Evolutionary conservation across 305 asterid genomes (phyloP), one percentile per base, ranked within the genome.

Genomic region (Ilex paraguariensis): DNA sequence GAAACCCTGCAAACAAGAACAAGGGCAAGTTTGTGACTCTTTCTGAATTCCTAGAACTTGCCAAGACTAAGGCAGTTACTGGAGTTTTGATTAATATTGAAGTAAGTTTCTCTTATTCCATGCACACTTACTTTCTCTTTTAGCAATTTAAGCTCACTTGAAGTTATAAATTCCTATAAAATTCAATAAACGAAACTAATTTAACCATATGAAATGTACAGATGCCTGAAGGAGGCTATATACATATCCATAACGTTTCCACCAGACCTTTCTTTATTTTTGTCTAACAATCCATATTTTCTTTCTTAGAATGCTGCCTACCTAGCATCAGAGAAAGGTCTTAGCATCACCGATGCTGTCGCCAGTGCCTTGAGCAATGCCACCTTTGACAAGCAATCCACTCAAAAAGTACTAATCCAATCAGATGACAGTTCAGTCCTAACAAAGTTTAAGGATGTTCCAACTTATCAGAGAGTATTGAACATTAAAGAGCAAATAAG

Each of bases 401-500:
- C 75, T 49, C 82, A 85, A 66, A 86, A 76, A 70, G 95, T 94
- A 65, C 64, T 87, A n/a, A 84, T 94, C 70, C 85, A 83, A 68
- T 88, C 99, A 10, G 93, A 80, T 10, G 93, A 90, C 75, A 90
- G 82, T 69, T 78, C 96, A 0, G 95, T 94, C 30, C 77, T 94
- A 6, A 51, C 57, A 12, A 80, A 80, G 75, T 90, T 90, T 82
- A 87, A 82, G 70, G 76, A 66, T 50, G 42, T 32, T 28, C 60
- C 60, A 2, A 77, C 62, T 56, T 90, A 85, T 71, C 77, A 82
- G 59, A 82, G 82, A 77, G 97, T 92, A 49, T 52, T 94, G 21
- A 57, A 72, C 67, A 63, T 94, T 56, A 42, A 70, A 0, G 66
- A 72, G 60, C 60, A 81, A 13, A 59, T 86, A 48, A 68, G 88